phyloP scores from a whole-genome alignment of 345 rosid genomes.

The Passiflora organensis region DNA sequence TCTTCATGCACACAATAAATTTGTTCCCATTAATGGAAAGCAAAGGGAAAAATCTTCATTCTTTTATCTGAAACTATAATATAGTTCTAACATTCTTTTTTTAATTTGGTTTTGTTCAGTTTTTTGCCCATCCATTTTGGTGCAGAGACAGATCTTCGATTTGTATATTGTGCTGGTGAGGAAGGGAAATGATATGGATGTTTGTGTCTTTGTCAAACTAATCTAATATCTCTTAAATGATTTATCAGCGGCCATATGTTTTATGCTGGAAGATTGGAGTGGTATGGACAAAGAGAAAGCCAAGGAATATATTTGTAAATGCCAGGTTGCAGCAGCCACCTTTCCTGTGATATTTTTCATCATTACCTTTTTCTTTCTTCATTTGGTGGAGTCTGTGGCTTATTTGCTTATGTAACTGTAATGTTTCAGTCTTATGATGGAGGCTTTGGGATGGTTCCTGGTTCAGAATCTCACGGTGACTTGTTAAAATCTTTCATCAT shows the following conservation, averaged over 20 bases:
- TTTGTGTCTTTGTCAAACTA: conserved; percentile 1
- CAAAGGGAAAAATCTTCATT: background rate
- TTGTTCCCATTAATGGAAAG: too few relatives aligned
- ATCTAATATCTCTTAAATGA: conserved; percentile 24
- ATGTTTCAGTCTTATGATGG: conserved; percentile 87
- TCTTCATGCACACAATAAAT: background rate
- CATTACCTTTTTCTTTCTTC: conserved; percentile 12
- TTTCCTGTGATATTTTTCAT: background rate
- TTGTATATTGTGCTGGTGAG: conserved; percentile 93
- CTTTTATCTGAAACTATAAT: background rate
- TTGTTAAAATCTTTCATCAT: conserved; percentile 20
- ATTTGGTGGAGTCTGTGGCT: background rate
- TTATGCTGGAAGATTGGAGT: conserved; percentile 74
- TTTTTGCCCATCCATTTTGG: conserved; percentile 82
- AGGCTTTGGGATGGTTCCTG: conserved; percentile 91
- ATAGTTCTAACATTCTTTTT: background rate
- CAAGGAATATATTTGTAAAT: conserved; percentile 64
- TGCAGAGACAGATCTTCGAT: conserved; percentile 84
- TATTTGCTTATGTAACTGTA: conserved; percentile 5
- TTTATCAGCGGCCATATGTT: conserved; percentile 78
- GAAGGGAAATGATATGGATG: conserved; percentile 12
- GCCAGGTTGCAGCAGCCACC: conserved; percentile 47
- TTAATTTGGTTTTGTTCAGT: conserved; percentile 37
- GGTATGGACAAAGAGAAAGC: conserved; percentile 83
- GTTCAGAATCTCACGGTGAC: conserved; percentile 97